A percentile compares a stretch with the other conserved stretches of the same genome.
phyloP scores from a whole-genome alignment of 306 rosid species.

The Lathyrus aphaca region DNA sequence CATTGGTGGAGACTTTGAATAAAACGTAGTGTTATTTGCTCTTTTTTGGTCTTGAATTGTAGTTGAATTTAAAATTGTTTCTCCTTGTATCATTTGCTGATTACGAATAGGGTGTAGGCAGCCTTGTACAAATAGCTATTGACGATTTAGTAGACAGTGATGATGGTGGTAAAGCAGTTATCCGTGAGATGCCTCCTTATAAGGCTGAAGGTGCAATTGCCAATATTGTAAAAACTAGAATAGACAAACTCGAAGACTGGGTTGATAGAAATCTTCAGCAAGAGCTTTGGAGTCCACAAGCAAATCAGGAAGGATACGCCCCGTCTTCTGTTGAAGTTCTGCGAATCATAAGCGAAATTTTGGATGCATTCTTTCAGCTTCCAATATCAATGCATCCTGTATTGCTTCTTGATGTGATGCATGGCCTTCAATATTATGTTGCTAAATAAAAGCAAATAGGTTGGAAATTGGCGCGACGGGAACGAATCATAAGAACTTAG shows the following conservation, averaged over 20 bases:
- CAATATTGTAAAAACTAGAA: slow-evolving; percentile 86
- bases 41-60: too few relatives aligned
- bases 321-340: slow-evolving; percentile 93
- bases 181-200: slow-evolving; percentile 99
- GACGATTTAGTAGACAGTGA: slow-evolving; percentile 96
- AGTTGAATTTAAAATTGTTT: too few relatives aligned
- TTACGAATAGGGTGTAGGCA: too few relatives aligned
- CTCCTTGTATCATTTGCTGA: too few relatives aligned
- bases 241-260: slow-evolving; percentile 90
- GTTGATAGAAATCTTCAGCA: slow-evolving; percentile 93
- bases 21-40: too few relatives aligned
- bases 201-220: slow-evolving; percentile 95
- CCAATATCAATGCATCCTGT: slow-evolving; percentile 99
- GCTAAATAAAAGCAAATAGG: slow-evolving; percentile 74
- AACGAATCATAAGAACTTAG: too few relatives aligned
- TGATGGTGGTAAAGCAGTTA: slow-evolving; percentile 97
- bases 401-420: slow-evolving; percentile 88
- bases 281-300: slow-evolving; percentile 83
- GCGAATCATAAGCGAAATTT: too few relatives aligned
- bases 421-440: slow-evolving; percentile 82
- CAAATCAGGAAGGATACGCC: slow-evolving; percentile 79
- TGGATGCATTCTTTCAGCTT: too few relatives aligned
- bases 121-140: slow-evolving; percentile 91
- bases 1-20: too few relatives aligned
- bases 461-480: too few relatives aligned